Evolutionary conservation across 1,139 yeast genomes (phyloP).

Genomic region (Kodamaea sp.): DNA sequence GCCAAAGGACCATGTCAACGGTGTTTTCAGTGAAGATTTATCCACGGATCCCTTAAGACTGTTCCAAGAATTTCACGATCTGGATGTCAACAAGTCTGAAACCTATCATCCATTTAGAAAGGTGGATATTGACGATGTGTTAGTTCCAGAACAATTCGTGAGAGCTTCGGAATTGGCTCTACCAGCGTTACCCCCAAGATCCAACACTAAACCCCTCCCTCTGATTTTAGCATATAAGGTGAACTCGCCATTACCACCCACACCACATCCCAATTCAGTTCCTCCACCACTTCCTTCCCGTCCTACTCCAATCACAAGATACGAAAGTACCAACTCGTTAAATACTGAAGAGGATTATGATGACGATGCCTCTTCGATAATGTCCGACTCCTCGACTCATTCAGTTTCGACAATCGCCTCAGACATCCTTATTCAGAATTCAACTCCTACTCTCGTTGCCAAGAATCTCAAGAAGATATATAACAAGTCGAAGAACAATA

Average conservation of each 20-base stretch:
- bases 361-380: conserved; percentile 18
- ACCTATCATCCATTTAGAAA: conserved; percentile 32
- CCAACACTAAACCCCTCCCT: conserved; percentile 19
- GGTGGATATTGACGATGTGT: conserved; percentile 22
- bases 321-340: conserved; percentile 14
- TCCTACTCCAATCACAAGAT: conserved; percentile 1
- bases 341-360: conserved; percentile 22
- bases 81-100: conserved; percentile 27
- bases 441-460: conserved; percentile 21
- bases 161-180: conserved; percentile 17
- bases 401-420: conserved; percentile 25
- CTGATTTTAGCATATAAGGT: conserved; percentile 7
- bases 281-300: conserved; percentile 4
- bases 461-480: conserved; percentile 31
- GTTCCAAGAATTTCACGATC: conserved; percentile 32
- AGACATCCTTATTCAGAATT: conserved; percentile 20
- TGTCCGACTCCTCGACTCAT: conserved; percentile 20
- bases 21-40: conserved; percentile 34
- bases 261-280: conserved; percentile 2
- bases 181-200: conserved; percentile 30
- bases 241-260: conserved; percentile 11
- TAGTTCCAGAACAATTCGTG: conserved; percentile 14
- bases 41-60: conserved; percentile 38
- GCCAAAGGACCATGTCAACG: conserved; percentile 30
- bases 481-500: conserved; percentile 38